Evolutionary conservation across 2,329 filamentous ascomycete genomes (phyloP).

Genomic region (Microdochium nivale): DNA sequence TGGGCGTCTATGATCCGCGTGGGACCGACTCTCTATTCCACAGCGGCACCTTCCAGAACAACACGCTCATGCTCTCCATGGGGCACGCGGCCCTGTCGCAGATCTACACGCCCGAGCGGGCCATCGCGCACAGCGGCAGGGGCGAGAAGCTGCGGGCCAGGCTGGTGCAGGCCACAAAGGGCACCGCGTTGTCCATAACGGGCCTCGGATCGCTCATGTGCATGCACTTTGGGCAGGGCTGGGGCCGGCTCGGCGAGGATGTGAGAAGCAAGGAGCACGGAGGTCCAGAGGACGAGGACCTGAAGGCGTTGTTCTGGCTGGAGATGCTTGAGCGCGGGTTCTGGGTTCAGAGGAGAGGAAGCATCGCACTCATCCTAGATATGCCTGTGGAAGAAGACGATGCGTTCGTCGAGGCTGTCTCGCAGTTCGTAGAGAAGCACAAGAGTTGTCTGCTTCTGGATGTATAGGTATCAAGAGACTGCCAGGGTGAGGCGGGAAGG

Average conservation of each 20-base stretch:
- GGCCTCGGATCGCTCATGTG: constrained; percentile 27
- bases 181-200: constrained; percentile 27
- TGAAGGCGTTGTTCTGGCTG: constrained; percentile 14
- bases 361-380: constrained; percentile 12
- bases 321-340: constrained; percentile 14
- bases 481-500: neutral
- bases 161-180: constrained; percentile 21
- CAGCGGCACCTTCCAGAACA: constrained; percentile 57
- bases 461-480: neutral
- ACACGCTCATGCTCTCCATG: constrained; percentile 44
- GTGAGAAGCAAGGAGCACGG: constrained; percentile 1
- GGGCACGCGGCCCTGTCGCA: constrained; percentile 32
- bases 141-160: constrained; percentile 20
- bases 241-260: constrained; percentile 1
- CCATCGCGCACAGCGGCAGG: constrained; percentile 18
- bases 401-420: constrained; percentile 8
- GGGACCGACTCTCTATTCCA: constrained; percentile 31
- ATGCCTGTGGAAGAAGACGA: constrained; percentile 11
- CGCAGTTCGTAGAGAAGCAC: neutral
- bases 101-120: constrained; percentile 24
- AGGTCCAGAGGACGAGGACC: constrained; percentile 6
- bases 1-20: constrained; percentile 42
- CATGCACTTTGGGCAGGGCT: constrained; percentile 21
- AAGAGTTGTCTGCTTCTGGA: neutral
- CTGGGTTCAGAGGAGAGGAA: constrained; percentile 14